Evolutionary conservation across 139 green algal species (phyloP), one percentile per base, ranked within the genome.

Genomic region (Micractinium sp.): DNA sequence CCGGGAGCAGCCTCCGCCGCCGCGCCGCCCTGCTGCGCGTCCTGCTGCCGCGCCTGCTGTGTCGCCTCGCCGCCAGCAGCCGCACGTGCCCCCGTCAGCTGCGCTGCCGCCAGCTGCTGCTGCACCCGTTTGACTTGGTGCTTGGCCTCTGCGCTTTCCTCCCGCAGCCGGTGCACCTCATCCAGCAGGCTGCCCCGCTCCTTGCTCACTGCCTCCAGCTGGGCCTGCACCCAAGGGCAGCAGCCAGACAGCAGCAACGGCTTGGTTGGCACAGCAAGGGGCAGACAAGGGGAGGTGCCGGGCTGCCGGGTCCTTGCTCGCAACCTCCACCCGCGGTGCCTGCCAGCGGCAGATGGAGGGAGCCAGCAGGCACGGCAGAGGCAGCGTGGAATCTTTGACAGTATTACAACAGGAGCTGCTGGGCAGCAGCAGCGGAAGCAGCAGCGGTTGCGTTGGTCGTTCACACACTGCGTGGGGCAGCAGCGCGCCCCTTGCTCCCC

Each of bases 131-230:
- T 81, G 36, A 56, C n/a, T 18, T 69, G 53, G 41, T 82, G 85
- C 71, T n/a, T 31, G 12, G 71, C 85, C 67, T 81, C 85, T 13
- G 85, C 85, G 75, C 36, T 88, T 53, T 88, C 85, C 27, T 89
- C 85, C 35, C 73, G 85, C 53, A 89, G 85, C 56, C 35, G 53
- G 74, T 67, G 74, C 33, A 89, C 63, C 16, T 89, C 85, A 16
- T 76, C 74, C 53, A 85, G 74, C 53, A 89, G 85, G 14, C 23
- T 33, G 16, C 75, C 74, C 25, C 85, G 74, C 85, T 89, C 56
- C 85, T 39, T 84, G 74, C 25, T 77, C 0, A 76, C 56, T 0
- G 85, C 74, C 85, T 85, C 75, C 74, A 89, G 85, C 85, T 89
- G 85, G 3, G 85, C 56, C 85, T 84, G 85, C 22, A 29, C 22